A percentile compares a stretch with the other conserved stretches of the same genome.
These are phyloP conservation scores for Scheffersomyces titani DNA, from an alignment of 1,139 yeast species.

Conservation along the genomic window DNA sequence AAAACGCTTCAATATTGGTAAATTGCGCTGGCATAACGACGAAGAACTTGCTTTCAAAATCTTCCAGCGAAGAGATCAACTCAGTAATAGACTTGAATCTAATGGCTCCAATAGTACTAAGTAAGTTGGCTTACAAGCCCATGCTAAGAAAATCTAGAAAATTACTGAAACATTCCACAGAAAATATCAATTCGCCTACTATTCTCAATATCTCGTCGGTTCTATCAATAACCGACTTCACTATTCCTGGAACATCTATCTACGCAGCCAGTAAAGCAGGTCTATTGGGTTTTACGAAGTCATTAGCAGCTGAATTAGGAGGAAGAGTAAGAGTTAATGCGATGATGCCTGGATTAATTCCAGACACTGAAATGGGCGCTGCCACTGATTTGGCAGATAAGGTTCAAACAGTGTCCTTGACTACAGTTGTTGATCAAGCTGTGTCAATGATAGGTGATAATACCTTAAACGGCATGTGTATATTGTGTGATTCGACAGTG, in stretches of 20 bases:
- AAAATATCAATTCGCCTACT: slow-evolving; percentile 18
- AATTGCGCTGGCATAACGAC: slow-evolving; percentile 87
- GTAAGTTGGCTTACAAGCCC: slow-evolving; percentile 44
- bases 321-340: slow-evolving; percentile 59
- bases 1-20: slow-evolving; percentile 48
- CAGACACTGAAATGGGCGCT: slow-evolving; percentile 71
- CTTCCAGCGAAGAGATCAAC: slow-evolving; percentile 44
- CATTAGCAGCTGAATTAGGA: slow-evolving; percentile 65
- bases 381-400: slow-evolving; percentile 24
- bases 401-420: slow-evolving; percentile 18
- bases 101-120: slow-evolving; percentile 61
- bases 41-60: slow-evolving; percentile 50
- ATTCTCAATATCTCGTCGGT: slow-evolving; percentile 74
- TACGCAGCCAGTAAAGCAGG: slow-evolving; percentile 88
- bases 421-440: slow-evolving; percentile 29
- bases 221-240: slow-evolving; percentile 48
- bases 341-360: slow-evolving; percentile 71
- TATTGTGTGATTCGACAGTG: slow-evolving; percentile 21
- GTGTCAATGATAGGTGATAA: slow-evolving; percentile 31
- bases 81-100: slow-evolving; percentile 62
- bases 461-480: slow-evolving; percentile 41
- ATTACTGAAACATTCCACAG: slow-evolving; percentile 1
- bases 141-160: slow-evolving; percentile 41
- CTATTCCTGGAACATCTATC: slow-evolving; percentile 63
- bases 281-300: slow-evolving; percentile 61